Evolutionary conservation across 352 stramenopile genomes (phyloP).

Genomic region (Peronospora belbahrii): DNA sequence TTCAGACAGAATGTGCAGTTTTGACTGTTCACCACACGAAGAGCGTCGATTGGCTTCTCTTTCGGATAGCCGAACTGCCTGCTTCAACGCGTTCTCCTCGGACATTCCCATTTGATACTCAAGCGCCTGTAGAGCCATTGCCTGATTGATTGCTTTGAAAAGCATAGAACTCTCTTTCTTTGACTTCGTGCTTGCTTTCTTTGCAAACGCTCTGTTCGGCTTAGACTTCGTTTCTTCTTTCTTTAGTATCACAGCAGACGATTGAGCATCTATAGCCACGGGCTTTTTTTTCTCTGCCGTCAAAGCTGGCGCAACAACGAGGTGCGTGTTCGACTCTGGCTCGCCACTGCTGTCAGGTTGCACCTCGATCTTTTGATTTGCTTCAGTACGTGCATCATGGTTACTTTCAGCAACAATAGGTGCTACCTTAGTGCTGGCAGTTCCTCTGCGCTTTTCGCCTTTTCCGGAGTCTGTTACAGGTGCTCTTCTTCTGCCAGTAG

Average conservation of each 20-base stretch:
- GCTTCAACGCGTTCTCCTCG: constrained; percentile 26
- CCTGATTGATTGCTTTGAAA: constrained; percentile 15
- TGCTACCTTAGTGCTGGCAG: not conserved
- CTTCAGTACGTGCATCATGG: not conserved
- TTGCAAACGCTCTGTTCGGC: constrained; percentile 3
- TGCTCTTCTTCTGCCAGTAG: not conserved
- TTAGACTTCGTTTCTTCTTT: constrained; percentile 7
- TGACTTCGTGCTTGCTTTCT: not conserved
- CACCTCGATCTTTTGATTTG: not conserved
- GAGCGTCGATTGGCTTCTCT: constrained; percentile 8
- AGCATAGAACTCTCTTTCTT: constrained; percentile 5
- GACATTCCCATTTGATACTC: constrained; percentile 28
- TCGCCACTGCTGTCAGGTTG: not conserved
- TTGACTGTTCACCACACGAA: constrained; percentile 4
- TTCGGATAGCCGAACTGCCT: constrained; percentile 28
- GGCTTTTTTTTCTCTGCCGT: not conserved
- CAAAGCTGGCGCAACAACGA: not conserved
- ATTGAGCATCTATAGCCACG: not conserved
- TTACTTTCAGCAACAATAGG: not conserved
- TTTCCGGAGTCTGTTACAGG: not conserved
- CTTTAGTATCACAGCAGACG: not conserved
- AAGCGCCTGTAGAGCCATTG: constrained; percentile 22
- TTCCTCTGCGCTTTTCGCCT: constrained; percentile 11
- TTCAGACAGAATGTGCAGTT: constrained; percentile 1
- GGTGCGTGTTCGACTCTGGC: not conserved